These are phyloP conservation scores for Apium graveolens DNA, from an alignment of 129 eudicot species.

Conservation along the genomic window DNA sequence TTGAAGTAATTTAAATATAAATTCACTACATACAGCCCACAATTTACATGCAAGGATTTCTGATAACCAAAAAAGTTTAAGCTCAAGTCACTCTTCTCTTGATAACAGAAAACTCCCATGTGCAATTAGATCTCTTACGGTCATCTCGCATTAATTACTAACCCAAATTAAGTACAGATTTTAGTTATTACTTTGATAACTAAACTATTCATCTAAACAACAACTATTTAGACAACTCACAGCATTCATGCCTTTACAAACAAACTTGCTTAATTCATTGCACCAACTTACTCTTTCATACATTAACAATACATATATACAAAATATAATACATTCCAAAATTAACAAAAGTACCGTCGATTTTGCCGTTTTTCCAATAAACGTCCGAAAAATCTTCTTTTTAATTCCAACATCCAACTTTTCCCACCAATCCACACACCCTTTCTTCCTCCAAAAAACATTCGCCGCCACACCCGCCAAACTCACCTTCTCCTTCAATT, in stretches of 20 bases:
- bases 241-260: background rate
- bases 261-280: background rate
- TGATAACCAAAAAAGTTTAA: background rate
- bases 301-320: background rate
- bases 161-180: background rate
- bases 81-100: background rate
- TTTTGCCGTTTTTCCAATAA: constrained; percentile 58
- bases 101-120: background rate
- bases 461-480: constrained; percentile 62
- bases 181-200: too few relatives aligned
- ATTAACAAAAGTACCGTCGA: constrained; percentile 44
- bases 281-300: background rate
- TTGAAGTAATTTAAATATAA: background rate
- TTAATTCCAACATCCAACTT: constrained; percentile 42
- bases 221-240: background rate
- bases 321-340: background rate
- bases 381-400: constrained; percentile 30
- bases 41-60: background rate
- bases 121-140: background rate
- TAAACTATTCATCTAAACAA: background rate
- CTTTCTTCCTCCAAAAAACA: constrained; percentile 94
- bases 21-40: background rate
- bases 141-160: background rate
- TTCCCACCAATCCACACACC: constrained; percentile 96
- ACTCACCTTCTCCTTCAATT: constrained; percentile 60